These are phyloP conservation scores for Nitzschia sp. DNA, from an alignment of 108 stramenopile species.

Conservation along the genomic window DNA sequence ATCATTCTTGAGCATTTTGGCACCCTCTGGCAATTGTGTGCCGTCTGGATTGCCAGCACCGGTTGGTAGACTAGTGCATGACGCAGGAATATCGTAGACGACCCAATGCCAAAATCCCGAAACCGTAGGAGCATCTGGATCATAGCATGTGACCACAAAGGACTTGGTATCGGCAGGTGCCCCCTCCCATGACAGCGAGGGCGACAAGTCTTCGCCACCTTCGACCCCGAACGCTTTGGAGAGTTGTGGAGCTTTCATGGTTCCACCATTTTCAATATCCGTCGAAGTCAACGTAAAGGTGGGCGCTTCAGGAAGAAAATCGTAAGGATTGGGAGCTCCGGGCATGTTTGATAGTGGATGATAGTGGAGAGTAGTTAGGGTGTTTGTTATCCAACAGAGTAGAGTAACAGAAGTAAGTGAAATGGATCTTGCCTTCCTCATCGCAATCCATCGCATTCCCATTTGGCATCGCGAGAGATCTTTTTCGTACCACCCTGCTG, in stretches of 20 bases:
- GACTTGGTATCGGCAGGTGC: conserved; percentile 27
- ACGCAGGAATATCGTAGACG: conserved; percentile 32
- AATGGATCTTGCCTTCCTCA: too few species aligned
- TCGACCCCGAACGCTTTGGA: conserved; percentile 40
- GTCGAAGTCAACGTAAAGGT: conserved; percentile 26
- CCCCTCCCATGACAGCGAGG: conserved; percentile 18
- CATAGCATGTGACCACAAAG: conserved; percentile 34
- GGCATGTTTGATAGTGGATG: conserved; percentile 15
- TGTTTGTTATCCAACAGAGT: too few species aligned
- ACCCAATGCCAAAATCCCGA: conserved; percentile 40
- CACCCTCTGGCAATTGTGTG: conserved; percentile 15
- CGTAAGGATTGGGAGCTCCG: conserved; percentile 24
- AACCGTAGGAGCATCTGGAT: conserved; percentile 35
- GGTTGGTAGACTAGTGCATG: conserved; percentile 8
- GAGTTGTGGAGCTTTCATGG: conserved; percentile 29
- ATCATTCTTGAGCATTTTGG: conserved; percentile 43
- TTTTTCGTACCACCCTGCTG: too few species aligned
- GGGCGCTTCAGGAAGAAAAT: conserved; percentile 19
- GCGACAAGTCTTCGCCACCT: conserved; percentile 31
- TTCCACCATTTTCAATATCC: conserved; percentile 23
- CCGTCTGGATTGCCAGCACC: conserved; percentile 20
- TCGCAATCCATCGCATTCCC: too few species aligned
- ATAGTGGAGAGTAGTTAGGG: too few species aligned
- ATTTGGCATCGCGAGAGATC: too few species aligned
- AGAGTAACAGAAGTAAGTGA: too few species aligned